These are phyloP conservation scores for Solanum tacnaense DNA, from an alignment of 257 asterid species.

Conservation along the genomic window DNA sequence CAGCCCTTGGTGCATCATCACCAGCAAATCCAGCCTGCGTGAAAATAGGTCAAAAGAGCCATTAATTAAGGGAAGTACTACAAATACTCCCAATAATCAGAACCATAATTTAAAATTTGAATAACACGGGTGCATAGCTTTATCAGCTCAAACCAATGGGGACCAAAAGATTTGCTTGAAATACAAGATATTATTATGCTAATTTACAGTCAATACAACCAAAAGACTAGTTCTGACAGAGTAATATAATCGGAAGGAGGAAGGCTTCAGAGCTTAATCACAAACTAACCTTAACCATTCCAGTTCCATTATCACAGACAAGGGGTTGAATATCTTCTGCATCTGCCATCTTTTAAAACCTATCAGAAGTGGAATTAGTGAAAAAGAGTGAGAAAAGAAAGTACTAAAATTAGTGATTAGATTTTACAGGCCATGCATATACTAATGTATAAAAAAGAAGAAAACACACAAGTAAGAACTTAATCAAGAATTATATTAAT, in stretches of 20 bases:
- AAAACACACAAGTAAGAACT: not conserved
- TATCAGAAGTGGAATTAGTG: not conserved
- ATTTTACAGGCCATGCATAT: not conserved
- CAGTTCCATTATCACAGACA: constrained; percentile 32
- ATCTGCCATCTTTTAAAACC: constrained; percentile 14
- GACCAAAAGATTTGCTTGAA: not conserved
- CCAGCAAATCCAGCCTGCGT: constrained; percentile 42
- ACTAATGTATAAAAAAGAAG: not conserved
- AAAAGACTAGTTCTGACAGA: not conserved
- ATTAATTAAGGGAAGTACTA: not conserved
- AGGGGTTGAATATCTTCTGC: constrained; percentile 27
- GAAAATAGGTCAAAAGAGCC: not conserved
- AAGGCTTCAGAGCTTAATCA: not conserved
- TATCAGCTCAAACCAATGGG: not conserved
- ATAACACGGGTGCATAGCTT: not conserved
- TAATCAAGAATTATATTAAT: not conserved
- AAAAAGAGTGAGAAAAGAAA: not conserved
- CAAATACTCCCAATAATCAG: not conserved
- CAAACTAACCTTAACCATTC: constrained; percentile 27
- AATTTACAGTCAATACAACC: not conserved
- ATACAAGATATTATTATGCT: not conserved
- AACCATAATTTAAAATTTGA: not conserved
- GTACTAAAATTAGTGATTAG: not conserved
- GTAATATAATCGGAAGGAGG: not conserved
- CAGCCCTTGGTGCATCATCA: constrained; percentile 41